A percentile compares a stretch with the other conserved stretches of the same genome.
These are phyloP conservation scores for Peronospora belbahrii DNA, from an alignment of 352 stramenopile species.

Conservation along the genomic window DNA sequence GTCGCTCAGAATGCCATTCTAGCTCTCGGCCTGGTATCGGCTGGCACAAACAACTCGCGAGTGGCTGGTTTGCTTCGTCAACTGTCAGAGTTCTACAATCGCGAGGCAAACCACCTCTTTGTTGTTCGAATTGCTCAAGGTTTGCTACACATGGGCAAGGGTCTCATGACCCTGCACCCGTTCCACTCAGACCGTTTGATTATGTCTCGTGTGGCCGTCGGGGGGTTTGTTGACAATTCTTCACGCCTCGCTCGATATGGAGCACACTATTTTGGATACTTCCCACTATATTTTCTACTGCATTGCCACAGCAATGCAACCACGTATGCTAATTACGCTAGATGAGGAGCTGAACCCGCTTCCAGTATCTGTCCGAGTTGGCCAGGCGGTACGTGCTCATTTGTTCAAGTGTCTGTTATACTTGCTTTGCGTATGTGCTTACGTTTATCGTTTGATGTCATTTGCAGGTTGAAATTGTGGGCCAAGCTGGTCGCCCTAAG, in stretches of 20 bases:
- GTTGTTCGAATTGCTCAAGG: slow-evolving; percentile 98
- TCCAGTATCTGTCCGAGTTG: slow-evolving; percentile 96
- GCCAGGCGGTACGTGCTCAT: slow-evolving; percentile 86
- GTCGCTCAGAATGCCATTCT: slow-evolving; percentile 97
- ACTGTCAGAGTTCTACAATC: slow-evolving; percentile 97
- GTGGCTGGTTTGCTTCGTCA: slow-evolving; percentile 95
- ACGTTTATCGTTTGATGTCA: slow-evolving; percentile 5
- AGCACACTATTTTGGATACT: slow-evolving; percentile 97
- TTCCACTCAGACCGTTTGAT: slow-evolving; percentile 95
- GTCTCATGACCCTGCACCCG: slow-evolving; percentile 95
- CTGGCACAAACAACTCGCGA: slow-evolving; percentile 99
- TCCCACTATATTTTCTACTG: slow-evolving; percentile 98
- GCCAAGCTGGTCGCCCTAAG: slow-evolving; percentile 97
- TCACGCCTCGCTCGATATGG: slow-evolving; percentile 94
- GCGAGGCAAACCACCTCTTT: slow-evolving; percentile 96
- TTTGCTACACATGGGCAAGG: slow-evolving; percentile 99
- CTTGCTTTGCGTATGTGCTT: slow-evolving; percentile 7
- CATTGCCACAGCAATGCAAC: slow-evolving; percentile 96
- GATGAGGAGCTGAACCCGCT: slow-evolving; percentile 95
- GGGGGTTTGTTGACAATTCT: slow-evolving; percentile 93
- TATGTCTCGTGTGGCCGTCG: slow-evolving; percentile 88
- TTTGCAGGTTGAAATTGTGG: slow-evolving; percentile 94
- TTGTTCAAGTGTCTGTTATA: background rate
- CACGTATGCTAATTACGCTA: slow-evolving; percentile 97
- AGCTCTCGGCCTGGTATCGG: slow-evolving; percentile 92